Conservation (phyloP, 305 asterid species). For the Fraxinus ornus region DNA sequence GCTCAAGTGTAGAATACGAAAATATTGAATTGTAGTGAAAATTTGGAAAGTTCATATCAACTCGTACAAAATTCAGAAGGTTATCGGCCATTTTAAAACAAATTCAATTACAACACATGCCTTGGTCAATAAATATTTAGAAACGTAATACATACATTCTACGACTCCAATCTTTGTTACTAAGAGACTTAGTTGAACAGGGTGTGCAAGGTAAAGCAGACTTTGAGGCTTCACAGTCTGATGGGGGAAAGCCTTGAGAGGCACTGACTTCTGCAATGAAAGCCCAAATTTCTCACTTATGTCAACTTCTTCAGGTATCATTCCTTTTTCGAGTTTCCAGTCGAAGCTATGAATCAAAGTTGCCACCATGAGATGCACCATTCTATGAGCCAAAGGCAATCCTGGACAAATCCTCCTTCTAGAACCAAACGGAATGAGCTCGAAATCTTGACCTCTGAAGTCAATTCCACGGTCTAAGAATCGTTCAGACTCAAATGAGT, state of each 20-base stretch:
- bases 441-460: conserved; percentile 14
- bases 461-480: background rate
- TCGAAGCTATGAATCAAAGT: conserved; percentile 4
- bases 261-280: background rate
- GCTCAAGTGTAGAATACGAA: background rate
- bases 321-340: background rate
- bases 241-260: background rate
- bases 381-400: background rate
- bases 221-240: background rate
- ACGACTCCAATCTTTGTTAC: background rate
- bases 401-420: conserved; percentile 30
- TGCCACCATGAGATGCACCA: background rate
- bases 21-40: background rate
- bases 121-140: background rate
- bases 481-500: conserved; percentile 4
- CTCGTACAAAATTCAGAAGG: background rate
- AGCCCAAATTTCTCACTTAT: conserved; percentile 10
- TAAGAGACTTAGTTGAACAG: background rate
- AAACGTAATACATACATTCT: background rate
- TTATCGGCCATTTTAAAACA: background rate
- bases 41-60: background rate
- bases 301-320: background rate
- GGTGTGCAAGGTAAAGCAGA: background rate
- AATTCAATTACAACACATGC: background rate
- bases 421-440: conserved; percentile 13